Base-by-base conservation (phyloP, 1,284 basidiomycete species). In the Rhodotorula glutinis region DNA sequence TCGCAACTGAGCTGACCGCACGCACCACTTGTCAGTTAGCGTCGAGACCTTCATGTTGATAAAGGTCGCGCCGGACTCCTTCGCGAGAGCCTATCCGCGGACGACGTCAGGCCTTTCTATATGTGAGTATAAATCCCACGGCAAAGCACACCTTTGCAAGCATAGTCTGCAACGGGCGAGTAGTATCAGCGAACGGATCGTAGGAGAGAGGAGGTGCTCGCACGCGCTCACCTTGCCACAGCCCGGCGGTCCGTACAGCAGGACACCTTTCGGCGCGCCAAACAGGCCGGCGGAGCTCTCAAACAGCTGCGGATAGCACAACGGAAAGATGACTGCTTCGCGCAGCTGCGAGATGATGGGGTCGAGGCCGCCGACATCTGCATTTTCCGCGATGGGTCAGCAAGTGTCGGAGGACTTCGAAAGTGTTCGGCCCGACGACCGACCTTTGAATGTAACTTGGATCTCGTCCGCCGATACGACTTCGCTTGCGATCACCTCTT, bases 11-110 rank as follows among this genome's bases (percentile, higher is more conserved):
- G 25, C 27, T 2, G n/a, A n/a, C n/a, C 33, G 11, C 4, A 62
- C 52, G 41, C 53, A 59, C 70, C 71, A 77, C 69, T 82, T 79
- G 77, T 80, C 80, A 33, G 79, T 83, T 75, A 83, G 75, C 40
- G 81, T 83, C 14, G 82, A 82, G 21, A 84, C 78, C 56, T 81
- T 78, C 76, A 81, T 79, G 73, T 81, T 81, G 76, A 81, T 81
- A 78, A 99, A 99, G 0, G 93, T 96, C 27, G 96, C 96, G 30
- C 92, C 91, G 21, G 89, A 92, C 82, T 99, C 95, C 78, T 96
- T 53, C 85, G 80, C 80, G 8, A 76, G 88, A 16, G 90, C 88
- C 67, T 71, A 57, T 11, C 13, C 9, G 2, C 3, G 25, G 7
- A 2, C 17, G n/a, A n/a, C n/a, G n/a, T n/a, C n/a, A n/a, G n/a